Evolutionary conservation across 2,329 filamentous ascomycete genomes (phyloP), one percentile per base, ranked within the genome.

Genomic region (Colletotrichum sp.): DNA sequence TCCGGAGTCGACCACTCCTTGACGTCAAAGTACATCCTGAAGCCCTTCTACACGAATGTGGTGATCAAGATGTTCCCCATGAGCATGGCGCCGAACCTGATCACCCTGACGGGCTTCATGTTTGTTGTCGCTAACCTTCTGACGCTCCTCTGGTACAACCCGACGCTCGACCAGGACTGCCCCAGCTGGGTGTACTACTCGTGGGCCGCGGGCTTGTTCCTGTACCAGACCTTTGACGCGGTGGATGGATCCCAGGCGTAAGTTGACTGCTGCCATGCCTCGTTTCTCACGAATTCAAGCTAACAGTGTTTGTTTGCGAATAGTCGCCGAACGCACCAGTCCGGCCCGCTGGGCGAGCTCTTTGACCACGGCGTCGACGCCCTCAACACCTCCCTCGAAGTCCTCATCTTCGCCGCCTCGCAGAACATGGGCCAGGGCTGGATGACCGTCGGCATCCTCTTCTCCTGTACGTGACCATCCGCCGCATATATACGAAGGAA

Each of bases 301-400:
- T 76, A 73, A 73, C 24, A 15, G 15, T 8, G 18, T 49, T n/a
- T 49, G 10, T 49, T 39, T 49, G n/a, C 44, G n/a, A 49, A 52
- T 78, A 95, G 94, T 72, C 93, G 96, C 81, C 93, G 97, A 83
- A 99, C 97, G 24, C 93, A 91, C 80, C 97, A 99, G 84, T 98
- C 95, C 83, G 96, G 97, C 15, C 97, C 97, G 8, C 89, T 99
- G 36, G 97, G 97, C 79, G 97, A 99, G 85, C 91, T 99, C 28
- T 99, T 99, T 83, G 97, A 99, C 84, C 97, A 99, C 85, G 96
- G 96, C 78, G 97, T 99, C 79, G 97, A 99, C 85, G 97, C 97
- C 34, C 92, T 98, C 83, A 99, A 99, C 85, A 99, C 97, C 6
- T 94, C 93, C n/a, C 92, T 99, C 79, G 97, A 98, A 83, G 95